Evolutionary conservation across 257 asterid species (phyloP), one percentile per base, ranked within the genome.

Genomic region (Petunia secreta): DNA sequence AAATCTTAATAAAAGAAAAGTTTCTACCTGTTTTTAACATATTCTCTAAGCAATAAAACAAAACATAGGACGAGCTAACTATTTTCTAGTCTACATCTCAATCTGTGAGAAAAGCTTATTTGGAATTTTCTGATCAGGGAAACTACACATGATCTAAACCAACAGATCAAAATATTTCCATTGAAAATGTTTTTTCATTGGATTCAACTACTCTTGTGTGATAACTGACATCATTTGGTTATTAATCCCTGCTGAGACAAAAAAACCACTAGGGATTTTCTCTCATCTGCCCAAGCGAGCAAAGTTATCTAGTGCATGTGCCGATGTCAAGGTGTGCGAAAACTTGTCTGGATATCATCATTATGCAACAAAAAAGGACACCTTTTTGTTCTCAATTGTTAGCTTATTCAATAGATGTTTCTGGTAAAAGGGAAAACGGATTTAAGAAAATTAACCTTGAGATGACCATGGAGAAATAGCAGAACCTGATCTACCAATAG

Each of bases 391-490:
- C 41, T 55, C 15, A 55, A 55, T 14, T 55, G 62, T 14, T 55
- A 25, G 62, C 3, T 55, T 55, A 55, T 55, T 55, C 34, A 14
- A 4, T 55, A 14, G 34, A 55, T 55, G 14, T 50, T 50, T 50
- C 3, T 50, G 55, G 55, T 50, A 68, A 68, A 8, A 16, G 46
- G 36, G 9, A 10, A 34, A 63, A 60, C 25, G 57, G 48, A 11
- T 44, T 14, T 36, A 16, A 48, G 34, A 52, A 81, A 65, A 63
- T 14, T 59, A 38, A 81, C 84, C 84, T 75, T 75, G 80, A 75
- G 84, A 75, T 48, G 84, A 81, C 84, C 84, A 81, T 11, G 63
- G 65, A 48, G 80, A 48, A 60, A 46, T 67, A 60, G 75, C 77
- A 39, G 65, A 43, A 11, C 60, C 80, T 8, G 76, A 62, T 41